Evolutionary conservation across 768 basidiomycete genomes (phyloP), one percentile per base, ranked within the genome.

Genomic region (Psilocybe subaeruginosa): DNA sequence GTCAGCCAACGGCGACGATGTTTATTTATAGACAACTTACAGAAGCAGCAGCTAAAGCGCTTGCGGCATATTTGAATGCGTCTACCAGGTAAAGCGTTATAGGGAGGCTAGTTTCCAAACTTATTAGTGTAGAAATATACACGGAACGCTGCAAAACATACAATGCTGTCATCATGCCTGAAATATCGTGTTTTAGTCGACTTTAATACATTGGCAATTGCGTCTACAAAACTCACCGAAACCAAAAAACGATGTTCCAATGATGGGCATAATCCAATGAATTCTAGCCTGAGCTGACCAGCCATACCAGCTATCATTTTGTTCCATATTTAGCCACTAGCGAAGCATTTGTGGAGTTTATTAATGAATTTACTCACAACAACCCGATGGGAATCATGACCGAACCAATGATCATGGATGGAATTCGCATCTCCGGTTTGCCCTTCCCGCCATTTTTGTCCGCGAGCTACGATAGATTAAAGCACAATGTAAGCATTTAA

Each of bases 261-360:
- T 76, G 63, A 91, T 89, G n/a, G 90, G 90, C 86, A 91, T 86
- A 41, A 91, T 89, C 89, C 89, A 91, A 66, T 91, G 89, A 0
- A 85, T 63, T 48, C 72, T 73, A 0, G 84, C 83, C 60, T 88
- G 77, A 3, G 90, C 90, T 16, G 90, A 89, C 91, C 90, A 92
- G 16, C 91, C 91, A 68, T 90, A 92, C 90, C 90, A 90, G 66
- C 81, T 82, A 27, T 1, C 16, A 52, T 11, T n/a, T 11, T 11
- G 17, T 39, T 16, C 9, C 4, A 43, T 14, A 11, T 8, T 41
- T 23, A 30, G 23, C 12, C 4, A 14, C 5, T n/a, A 16, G 9
- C 29, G n/a, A 17, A 8, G 37, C 0, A 31, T 33, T 2, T 23
- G 16, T 8, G 3, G 4, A 8, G 9, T 23, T 23, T 23, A 23